Percentiles rank a stretch among this genome's conserved stretches.
phyloP scores from a whole-genome alignment of 1,284 basidiomycete genomes.

The Waitea zeae region DNA sequence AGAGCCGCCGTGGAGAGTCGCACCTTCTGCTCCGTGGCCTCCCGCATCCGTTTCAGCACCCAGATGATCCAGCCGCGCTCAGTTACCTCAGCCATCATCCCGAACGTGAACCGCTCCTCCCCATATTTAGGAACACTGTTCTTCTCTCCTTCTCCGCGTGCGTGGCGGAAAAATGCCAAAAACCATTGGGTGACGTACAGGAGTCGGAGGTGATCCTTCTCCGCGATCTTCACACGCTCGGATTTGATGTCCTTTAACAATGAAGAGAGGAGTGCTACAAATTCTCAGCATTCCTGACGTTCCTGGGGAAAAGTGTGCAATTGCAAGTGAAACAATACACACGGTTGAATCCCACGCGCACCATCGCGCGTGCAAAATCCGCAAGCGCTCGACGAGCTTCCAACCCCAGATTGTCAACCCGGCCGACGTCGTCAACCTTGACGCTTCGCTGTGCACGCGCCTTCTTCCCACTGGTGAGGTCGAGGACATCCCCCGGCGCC shows the following conservation, averaged over 20 bases:
- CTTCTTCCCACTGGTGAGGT: slow-evolving; percentile 47
- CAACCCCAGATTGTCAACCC: slow-evolving; percentile 53
- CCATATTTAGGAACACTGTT: slow-evolving; percentile 6
- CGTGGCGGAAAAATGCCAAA: slow-evolving; percentile 69
- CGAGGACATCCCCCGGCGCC: slow-evolving; percentile 64
- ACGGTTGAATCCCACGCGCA: slow-evolving; percentile 81
- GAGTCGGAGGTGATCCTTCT: slow-evolving; percentile 78
- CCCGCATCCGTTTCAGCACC: slow-evolving; percentile 78
- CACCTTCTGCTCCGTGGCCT: slow-evolving; percentile 80
- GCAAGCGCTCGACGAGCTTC: slow-evolving; percentile 59
- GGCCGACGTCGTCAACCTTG: slow-evolving; percentile 55
- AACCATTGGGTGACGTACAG: slow-evolving; percentile 79
- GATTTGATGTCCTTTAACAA: slow-evolving; percentile 87
- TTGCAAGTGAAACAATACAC: slow-evolving; percentile 14
- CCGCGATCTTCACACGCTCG: slow-evolving; percentile 77
- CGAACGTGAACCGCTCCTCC: slow-evolving; percentile 41
- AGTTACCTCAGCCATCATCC: slow-evolving; percentile 67
- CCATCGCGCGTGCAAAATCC: slow-evolving; percentile 49
- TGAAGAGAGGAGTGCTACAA: slow-evolving; percentile 60
- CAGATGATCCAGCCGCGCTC: slow-evolving; percentile 78
- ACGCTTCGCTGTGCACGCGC: slow-evolving; percentile 42
- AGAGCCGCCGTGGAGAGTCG: slow-evolving; percentile 9
- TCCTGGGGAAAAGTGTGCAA: too few relatives aligned
- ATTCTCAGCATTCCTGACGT: too few relatives aligned
- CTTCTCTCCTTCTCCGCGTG: slow-evolving; percentile 24